phyloP scores from a whole-genome alignment of 805 yeast genomes.

The Wickerhamiella australiensis region DNA sequence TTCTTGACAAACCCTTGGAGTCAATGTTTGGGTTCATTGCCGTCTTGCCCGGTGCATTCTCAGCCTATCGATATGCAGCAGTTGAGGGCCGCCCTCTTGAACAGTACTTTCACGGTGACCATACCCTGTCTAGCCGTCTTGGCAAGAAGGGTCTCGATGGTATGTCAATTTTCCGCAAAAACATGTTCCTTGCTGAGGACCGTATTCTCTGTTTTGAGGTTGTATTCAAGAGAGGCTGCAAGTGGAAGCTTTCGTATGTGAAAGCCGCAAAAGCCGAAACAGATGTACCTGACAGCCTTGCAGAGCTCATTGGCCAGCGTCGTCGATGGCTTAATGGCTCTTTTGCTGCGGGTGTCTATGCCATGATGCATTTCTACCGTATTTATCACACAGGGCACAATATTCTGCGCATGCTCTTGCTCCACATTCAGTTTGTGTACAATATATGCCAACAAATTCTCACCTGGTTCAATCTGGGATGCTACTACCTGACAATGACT shows the following conservation, averaged over 20 bases:
- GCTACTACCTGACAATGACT: slow-evolving; percentile 52
- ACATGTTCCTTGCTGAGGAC: slow-evolving; percentile 61
- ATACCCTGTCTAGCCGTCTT: slow-evolving; percentile 34
- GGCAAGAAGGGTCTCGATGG: slow-evolving; percentile 48
- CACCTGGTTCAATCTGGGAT: slow-evolving; percentile 53
- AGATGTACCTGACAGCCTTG: slow-evolving; percentile 51
- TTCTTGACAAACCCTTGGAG: slow-evolving; percentile 91
- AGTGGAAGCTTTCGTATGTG: slow-evolving; percentile 53
- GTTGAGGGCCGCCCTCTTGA: slow-evolving; percentile 52
- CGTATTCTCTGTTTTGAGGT: slow-evolving; percentile 55
- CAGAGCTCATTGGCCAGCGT: slow-evolving; percentile 52
- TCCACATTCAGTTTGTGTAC: slow-evolving; percentile 46
- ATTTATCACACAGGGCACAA: slow-evolving; percentile 47
- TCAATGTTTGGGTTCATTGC: slow-evolving; percentile 88
- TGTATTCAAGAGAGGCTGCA: slow-evolving; percentile 43
- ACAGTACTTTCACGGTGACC: slow-evolving; percentile 57
- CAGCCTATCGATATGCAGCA: slow-evolving; percentile 76
- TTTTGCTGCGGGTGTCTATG: slow-evolving; percentile 48
- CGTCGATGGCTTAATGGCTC: slow-evolving; percentile 63
- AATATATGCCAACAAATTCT: slow-evolving; percentile 42
- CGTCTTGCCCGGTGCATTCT: slow-evolving; percentile 92
- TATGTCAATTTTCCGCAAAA: slow-evolving; percentile 50
- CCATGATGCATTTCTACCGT: slow-evolving; percentile 44
- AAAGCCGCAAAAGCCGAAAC: slow-evolving; percentile 55
- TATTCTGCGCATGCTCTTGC: slow-evolving; percentile 36